These are phyloP conservation scores for Sporothrix dimorphospora DNA, from an alignment of 2,329 filamentous ascomycete species.

Conservation along the genomic window DNA sequence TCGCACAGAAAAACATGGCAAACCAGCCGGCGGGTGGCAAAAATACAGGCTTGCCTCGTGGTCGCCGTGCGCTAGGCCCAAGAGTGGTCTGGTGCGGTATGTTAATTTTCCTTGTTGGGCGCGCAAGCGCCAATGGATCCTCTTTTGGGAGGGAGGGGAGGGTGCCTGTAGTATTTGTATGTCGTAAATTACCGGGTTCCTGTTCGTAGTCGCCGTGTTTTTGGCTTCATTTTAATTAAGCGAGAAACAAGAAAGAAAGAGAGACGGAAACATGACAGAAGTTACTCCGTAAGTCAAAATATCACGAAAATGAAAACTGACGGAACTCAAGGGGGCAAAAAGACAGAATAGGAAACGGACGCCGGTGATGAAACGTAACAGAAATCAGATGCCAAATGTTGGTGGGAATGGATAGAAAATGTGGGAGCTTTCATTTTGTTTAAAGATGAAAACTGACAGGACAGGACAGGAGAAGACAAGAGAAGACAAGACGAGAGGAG, in stretches of 20 bases:
- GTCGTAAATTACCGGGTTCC: background rate
- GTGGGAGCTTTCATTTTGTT: background rate
- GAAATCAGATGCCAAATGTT: background rate
- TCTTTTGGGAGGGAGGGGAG: background rate
- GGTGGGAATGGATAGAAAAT: background rate
- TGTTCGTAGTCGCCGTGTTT: constrained; percentile 20
- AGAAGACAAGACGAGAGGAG: no score
- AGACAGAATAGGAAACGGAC: background rate
- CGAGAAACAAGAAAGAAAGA: background rate
- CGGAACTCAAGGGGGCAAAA: background rate
- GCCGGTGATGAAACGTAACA: background rate
- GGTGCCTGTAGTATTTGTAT: background rate
- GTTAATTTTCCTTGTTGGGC: background rate
- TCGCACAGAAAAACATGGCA: background rate
- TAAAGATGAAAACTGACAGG: no score
- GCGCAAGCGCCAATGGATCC: background rate
- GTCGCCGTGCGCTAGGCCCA: constrained; percentile 21
- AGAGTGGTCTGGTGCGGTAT: background rate
- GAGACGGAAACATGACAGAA: background rate
- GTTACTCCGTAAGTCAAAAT: background rate
- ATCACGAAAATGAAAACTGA: background rate
- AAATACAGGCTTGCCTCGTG: constrained; percentile 22
- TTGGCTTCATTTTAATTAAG: constrained; percentile 3
- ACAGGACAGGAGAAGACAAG: background rate
- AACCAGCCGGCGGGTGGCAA: background rate